These are phyloP conservation scores for Vigna reflexopilosa DNA, from an alignment of 306 rosid genomes.

Conservation along the genomic window DNA sequence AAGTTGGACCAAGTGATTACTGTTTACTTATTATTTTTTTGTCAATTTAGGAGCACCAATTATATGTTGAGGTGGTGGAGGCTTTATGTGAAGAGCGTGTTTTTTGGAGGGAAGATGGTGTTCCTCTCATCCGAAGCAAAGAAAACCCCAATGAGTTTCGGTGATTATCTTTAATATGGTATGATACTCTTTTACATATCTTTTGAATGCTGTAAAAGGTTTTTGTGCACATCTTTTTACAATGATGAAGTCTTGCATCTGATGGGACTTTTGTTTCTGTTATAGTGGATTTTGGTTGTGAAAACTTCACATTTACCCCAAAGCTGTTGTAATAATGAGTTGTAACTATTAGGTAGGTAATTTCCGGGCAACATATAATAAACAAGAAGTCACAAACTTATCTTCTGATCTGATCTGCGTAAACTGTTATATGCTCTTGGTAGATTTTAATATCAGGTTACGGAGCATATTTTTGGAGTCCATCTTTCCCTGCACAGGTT, in stretches of 20 bases:
- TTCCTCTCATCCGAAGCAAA: constrained; percentile 83
- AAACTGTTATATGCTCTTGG: constrained; percentile 26
- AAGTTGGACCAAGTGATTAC: background rate
- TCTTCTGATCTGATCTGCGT: background rate
- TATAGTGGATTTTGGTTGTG: constrained; percentile 35
- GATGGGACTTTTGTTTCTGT: constrained; percentile 17
- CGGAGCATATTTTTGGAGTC: background rate
- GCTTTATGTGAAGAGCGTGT: constrained; percentile 86
- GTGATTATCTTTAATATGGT: constrained; percentile 44
- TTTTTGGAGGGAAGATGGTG: constrained; percentile 87
- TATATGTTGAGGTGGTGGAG: constrained; percentile 73
- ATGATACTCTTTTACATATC: background rate
- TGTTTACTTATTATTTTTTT: background rate
- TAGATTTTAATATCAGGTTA: background rate
- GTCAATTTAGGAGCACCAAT: constrained; percentile 68
- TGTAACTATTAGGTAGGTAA: background rate
- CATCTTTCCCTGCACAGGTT: background rate
- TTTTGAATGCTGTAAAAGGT: background rate
- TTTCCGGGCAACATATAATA: background rate
- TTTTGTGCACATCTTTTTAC: constrained; percentile 11
- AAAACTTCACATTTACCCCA: background rate
- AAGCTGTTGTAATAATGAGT: constrained; percentile 10
- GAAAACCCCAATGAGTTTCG: constrained; percentile 66
- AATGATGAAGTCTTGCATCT: constrained; percentile 12
- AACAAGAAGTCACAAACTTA: background rate